Conservation (phyloP, 495 filamentous ascomycete genomes). For the Ramalina intermedia region DNA sequence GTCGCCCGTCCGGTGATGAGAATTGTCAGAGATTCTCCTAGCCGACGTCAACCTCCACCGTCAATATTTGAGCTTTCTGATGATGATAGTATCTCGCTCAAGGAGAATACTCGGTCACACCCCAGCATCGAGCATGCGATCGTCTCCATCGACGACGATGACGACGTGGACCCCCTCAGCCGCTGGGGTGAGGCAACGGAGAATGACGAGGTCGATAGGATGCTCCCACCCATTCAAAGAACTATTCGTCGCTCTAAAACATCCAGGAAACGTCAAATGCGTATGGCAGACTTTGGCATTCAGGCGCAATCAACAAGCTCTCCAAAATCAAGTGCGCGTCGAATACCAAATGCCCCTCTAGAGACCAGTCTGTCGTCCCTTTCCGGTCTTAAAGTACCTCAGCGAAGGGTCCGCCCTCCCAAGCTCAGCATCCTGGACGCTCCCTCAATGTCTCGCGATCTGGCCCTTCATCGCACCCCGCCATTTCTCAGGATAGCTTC, state of each 20-base stretch:
- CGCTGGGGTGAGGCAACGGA: conserved; percentile 27
- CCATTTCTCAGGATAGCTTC: conserved; percentile 67
- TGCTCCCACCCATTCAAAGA: conserved; percentile 25
- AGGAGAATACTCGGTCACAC: no score
- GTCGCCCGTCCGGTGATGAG: conserved; percentile 27
- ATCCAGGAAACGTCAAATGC: conserved; percentile 11
- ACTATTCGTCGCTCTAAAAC: background rate
- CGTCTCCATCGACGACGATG: conserved; percentile 21
- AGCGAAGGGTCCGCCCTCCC: conserved; percentile 24
- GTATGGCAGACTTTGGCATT: conserved; percentile 15
- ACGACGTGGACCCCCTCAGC: background rate
- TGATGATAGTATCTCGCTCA: conserved; percentile 6
- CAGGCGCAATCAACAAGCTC: conserved; percentile 8
- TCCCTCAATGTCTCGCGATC: conserved; percentile 25
- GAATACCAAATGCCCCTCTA: background rate
- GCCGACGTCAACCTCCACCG: conserved; percentile 15
- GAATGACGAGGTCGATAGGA: conserved; percentile 44
- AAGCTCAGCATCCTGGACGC: conserved; percentile 61
- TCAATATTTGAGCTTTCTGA: conserved; percentile 11
- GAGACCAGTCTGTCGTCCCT: background rate
- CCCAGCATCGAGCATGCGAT: background rate
- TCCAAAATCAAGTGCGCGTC: background rate
- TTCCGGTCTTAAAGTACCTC: background rate
- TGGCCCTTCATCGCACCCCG: conserved; percentile 31
- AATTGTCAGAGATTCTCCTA: conserved; percentile 14